Percentiles rank a stretch among this genome's conserved stretches.
Conservation (phyloP, 148 eudicot genomes). For the Rhododendron mucronatum region DNA sequence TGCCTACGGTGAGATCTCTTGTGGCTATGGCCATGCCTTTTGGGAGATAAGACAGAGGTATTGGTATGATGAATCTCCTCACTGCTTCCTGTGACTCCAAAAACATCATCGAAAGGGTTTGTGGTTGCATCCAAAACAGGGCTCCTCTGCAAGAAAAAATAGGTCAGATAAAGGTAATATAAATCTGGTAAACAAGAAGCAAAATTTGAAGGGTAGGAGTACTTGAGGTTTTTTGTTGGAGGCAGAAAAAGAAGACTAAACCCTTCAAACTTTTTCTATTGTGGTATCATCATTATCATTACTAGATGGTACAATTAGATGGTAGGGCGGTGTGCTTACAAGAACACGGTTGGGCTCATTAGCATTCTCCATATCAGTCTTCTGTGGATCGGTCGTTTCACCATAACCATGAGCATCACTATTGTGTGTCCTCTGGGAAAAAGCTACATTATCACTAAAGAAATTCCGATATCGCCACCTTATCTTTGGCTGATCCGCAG, state of each 20-base stretch:
- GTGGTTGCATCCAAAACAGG: constrained; percentile 15
- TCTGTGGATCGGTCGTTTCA: constrained; percentile 14
- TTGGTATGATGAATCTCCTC: constrained; percentile 19
- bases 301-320: not conserved
- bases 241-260: not conserved
- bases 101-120: constrained; percentile 32
- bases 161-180: not conserved
- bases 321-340: not conserved
- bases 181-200: not conserved
- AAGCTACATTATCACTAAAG: constrained; percentile 25
- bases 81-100: constrained; percentile 20
- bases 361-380: not conserved
- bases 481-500: constrained; percentile 32
- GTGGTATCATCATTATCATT: not conserved
- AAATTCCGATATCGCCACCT: constrained; percentile 43
- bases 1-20: constrained; percentile 32
- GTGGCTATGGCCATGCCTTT: constrained; percentile 20
- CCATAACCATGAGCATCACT: not conserved
- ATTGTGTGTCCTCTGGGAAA: constrained; percentile 12
- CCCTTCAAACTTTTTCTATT: not conserved
- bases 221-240: not conserved
- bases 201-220: not conserved
- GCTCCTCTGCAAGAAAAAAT: constrained; percentile 19
- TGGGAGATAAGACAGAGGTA: constrained; percentile 7
- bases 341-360: not conserved